phyloP scores from a whole-genome alignment of 2,329 filamentous ascomycete species.

The Trichoderma sp. region DNA sequence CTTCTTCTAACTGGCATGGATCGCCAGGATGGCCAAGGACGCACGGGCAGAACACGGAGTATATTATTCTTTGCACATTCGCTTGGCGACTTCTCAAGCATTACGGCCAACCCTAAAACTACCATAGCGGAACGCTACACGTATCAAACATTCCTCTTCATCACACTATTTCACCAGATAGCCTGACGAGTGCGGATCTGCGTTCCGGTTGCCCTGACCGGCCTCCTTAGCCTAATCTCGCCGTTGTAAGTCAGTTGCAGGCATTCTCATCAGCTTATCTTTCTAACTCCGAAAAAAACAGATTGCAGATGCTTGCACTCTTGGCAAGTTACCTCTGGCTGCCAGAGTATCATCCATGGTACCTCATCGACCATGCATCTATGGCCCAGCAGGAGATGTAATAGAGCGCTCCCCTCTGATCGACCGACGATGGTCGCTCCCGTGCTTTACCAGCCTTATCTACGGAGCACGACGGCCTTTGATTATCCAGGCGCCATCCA shows the following conservation, averaged over 20 bases:
- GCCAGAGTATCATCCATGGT: not conserved
- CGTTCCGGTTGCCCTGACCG: constrained; percentile 1
- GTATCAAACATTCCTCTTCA: constrained; percentile 21
- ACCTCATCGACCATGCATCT: not conserved
- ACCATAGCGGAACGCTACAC: not conserved
- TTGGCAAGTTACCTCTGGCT: not conserved
- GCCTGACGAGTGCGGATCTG: not conserved
- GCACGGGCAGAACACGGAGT: not conserved
- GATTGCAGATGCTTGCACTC: not conserved
- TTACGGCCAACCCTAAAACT: not conserved
- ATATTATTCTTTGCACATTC: not conserved
- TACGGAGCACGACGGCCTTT: not conserved
- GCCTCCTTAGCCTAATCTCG: not conserved
- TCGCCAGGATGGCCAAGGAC: constrained; percentile 7
- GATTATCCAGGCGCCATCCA: not conserved
- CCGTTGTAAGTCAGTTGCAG: not conserved
- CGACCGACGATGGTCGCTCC: not conserved
- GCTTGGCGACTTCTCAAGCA: not conserved
- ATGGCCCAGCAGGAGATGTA: not conserved
- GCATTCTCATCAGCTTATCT: not conserved
- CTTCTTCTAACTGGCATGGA: constrained; percentile 20
- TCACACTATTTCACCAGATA: not conserved
- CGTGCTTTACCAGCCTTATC: too few species aligned
- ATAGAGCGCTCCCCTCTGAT: not conserved
- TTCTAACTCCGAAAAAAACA: not conserved